A percentile compares a stretch with the other conserved stretches of the same genome.
Conservation (phyloP, 2,329 filamentous ascomycete species). For the Ceratocystis diversiconidia region DNA sequence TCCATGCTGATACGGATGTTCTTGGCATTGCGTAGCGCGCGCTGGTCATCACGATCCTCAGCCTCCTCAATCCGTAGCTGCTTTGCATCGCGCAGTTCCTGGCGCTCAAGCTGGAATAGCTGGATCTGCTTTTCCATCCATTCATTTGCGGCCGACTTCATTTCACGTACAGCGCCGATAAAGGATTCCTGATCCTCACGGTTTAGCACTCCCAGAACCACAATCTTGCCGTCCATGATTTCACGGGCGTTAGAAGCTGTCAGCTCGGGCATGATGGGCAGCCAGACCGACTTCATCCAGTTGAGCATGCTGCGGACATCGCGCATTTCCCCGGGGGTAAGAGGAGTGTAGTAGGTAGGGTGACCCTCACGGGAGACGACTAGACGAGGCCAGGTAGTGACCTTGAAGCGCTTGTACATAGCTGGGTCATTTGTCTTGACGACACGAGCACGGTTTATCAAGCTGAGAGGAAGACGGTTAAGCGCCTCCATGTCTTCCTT, state of each 20-base stretch:
- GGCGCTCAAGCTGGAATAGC: slow-evolving; percentile 79
- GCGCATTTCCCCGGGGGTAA: slow-evolving; percentile 84
- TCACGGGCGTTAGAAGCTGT: slow-evolving; percentile 83
- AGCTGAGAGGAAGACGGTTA: slow-evolving; percentile 69
- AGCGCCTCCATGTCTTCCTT: slow-evolving; percentile 82
- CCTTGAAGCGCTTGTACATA: slow-evolving; percentile 74
- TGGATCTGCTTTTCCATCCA: slow-evolving; percentile 97
- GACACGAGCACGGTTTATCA: slow-evolving; percentile 82
- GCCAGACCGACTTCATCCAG: slow-evolving; percentile 96
- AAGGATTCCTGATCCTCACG: slow-evolving; percentile 70
- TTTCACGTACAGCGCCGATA: slow-evolving; percentile 62
- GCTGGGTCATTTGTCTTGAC: slow-evolving; percentile 76
- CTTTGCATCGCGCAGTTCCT: slow-evolving; percentile 87
- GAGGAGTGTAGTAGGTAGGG: slow-evolving; percentile 75
- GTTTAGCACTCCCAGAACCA: slow-evolving; percentile 82
- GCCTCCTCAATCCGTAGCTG: slow-evolving; percentile 93
- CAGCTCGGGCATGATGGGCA: slow-evolving; percentile 87
- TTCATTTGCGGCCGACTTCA: slow-evolving; percentile 89
- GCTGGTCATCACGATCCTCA: slow-evolving; percentile 80
- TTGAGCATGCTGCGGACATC: slow-evolving; percentile 62
- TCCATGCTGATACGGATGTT: slow-evolving; percentile 84
- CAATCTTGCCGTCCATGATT: slow-evolving; percentile 87
- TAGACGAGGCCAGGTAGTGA: slow-evolving; percentile 90
- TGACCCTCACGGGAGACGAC: slow-evolving; percentile 80
- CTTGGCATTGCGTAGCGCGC: slow-evolving; percentile 75